phyloP scores from a whole-genome alignment of 257 asterid species.

The Solanum rostratum region DNA sequence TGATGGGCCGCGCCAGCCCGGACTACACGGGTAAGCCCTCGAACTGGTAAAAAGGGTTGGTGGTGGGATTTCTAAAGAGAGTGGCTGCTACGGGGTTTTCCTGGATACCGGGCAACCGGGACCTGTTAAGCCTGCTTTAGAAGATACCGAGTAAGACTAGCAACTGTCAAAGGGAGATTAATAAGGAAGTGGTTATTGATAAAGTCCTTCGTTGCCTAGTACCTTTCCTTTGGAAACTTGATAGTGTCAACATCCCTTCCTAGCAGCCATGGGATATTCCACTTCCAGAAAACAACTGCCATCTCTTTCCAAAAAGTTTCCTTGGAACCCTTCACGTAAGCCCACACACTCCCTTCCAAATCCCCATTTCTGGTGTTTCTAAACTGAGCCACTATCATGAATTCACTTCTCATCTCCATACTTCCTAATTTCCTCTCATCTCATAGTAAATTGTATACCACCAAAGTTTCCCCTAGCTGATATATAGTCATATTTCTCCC shows the following conservation, averaged over 20 bases:
- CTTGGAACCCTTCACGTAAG: background rate
- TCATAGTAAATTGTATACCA: background rate
- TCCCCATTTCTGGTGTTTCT: background rate
- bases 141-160: background rate
- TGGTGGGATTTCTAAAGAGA: background rate
- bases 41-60: background rate
- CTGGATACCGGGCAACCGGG: background rate
- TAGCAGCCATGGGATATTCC: background rate
- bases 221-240: background rate
- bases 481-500: background rate
- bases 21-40: background rate
- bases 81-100: background rate
- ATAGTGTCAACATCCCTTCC: background rate
- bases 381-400: background rate
- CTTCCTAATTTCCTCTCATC: background rate
- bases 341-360: background rate
- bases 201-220: background rate
- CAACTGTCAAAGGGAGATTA: background rate
- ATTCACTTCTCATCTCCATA: background rate
- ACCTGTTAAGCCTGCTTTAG: background rate
- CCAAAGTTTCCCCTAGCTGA: background rate
- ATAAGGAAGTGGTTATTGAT: background rate
- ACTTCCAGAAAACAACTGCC: background rate
- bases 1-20: background rate
- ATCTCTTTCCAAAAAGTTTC: background rate